These are phyloP conservation scores for Maudiozyma humilis DNA, from an alignment of 1,139 yeast species.

Conservation along the genomic window DNA sequence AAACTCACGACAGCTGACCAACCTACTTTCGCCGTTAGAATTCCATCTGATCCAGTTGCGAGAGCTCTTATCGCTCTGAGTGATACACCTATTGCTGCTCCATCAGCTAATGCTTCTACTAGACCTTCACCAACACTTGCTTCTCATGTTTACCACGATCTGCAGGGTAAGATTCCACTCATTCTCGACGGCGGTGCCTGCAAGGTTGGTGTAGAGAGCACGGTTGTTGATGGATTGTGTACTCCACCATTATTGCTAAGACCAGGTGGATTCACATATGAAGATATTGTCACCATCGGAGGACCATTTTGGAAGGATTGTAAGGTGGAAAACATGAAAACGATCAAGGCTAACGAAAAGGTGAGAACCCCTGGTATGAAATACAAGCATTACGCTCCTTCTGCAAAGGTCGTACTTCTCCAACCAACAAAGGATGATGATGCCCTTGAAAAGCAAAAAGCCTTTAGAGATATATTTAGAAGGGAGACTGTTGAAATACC, in stretches of 20 bases:
- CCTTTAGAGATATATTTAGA: slow-evolving; percentile 10
- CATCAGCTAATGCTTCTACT: slow-evolving; percentile 94
- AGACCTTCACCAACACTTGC: slow-evolving; percentile 91
- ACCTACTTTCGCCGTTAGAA: slow-evolving; percentile 80
- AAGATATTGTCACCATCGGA: slow-evolving; percentile 56
- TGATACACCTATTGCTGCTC: slow-evolving; percentile 90
- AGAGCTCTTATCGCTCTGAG: slow-evolving; percentile 82
- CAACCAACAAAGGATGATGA: slow-evolving; percentile 24
- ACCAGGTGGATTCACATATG: slow-evolving; percentile 89
- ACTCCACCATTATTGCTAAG: slow-evolving; percentile 79
- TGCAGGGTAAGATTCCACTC: slow-evolving; percentile 68
- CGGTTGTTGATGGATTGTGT: slow-evolving; percentile 84
- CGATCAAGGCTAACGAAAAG: slow-evolving; percentile 56
- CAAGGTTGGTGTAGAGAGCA: slow-evolving; percentile 86
- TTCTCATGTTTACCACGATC: slow-evolving; percentile 70
- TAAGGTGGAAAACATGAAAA: slow-evolving; percentile 50
- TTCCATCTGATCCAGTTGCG: slow-evolving; percentile 83
- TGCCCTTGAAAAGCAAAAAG: slow-evolving; percentile 10
- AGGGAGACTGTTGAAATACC: slow-evolving; percentile 10
- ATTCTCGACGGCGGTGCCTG: slow-evolving; percentile 88
- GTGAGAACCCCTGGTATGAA: slow-evolving; percentile 98
- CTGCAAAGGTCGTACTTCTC: slow-evolving; percentile 72
- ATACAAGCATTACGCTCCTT: slow-evolving; percentile 89
- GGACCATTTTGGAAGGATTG: slow-evolving; percentile 60
- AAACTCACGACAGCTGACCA: slow-evolving; percentile 76